Conservation (phyloP, 371 early-diverging fungal species). For the Basidiobolus meristosporus region DNA sequence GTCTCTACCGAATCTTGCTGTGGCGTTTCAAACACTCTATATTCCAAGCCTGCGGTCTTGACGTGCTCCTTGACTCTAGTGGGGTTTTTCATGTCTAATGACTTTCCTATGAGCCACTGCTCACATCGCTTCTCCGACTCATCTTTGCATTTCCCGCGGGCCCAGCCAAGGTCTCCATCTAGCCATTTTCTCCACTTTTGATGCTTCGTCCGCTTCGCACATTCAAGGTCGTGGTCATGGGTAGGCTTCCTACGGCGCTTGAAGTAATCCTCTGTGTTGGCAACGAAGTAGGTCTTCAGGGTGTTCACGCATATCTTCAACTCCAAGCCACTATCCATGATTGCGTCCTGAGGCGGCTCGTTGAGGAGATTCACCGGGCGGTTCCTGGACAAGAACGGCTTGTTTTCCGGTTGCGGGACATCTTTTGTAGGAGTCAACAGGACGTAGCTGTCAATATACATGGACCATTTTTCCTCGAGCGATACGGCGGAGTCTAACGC, state of each 20-base stretch:
- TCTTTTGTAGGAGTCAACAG: slow-evolving; percentile 55
- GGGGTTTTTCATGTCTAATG: too few species aligned
- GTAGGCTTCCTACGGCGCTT: slow-evolving; percentile 5
- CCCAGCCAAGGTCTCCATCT: background rate
- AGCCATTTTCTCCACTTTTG: background rate
- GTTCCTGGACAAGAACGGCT: slow-evolving; percentile 12
- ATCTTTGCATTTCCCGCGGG: background rate
- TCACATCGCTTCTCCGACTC: too few species aligned
- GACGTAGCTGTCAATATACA: slow-evolving; percentile 85
- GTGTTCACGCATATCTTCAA: slow-evolving; percentile 80
- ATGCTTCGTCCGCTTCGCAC: background rate
- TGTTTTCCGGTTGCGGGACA: slow-evolving; percentile 24
- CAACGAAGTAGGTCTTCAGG: slow-evolving; percentile 69
- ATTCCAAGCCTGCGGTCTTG: too few species aligned
- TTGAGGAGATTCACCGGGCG: slow-evolving; percentile 9
- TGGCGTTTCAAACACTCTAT: too few species aligned
- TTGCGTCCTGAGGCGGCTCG: slow-evolving; percentile 17
- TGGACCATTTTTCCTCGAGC: slow-evolving; percentile 77
- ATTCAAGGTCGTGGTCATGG: background rate
- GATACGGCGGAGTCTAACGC: slow-evolving; percentile 48
- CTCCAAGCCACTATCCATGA: slow-evolving; percentile 44
- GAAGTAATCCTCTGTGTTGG: slow-evolving; percentile 58
- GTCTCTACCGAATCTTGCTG: too few species aligned
- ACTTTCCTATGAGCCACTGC: too few species aligned
- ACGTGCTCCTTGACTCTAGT: too few species aligned